Percentiles rank a stretch among this genome's conserved stretches.
Evolutionary conservation across 2,329 filamentous ascomycete genomes (phyloP).

Genomic region (Aquanectria penicillioides): DNA sequence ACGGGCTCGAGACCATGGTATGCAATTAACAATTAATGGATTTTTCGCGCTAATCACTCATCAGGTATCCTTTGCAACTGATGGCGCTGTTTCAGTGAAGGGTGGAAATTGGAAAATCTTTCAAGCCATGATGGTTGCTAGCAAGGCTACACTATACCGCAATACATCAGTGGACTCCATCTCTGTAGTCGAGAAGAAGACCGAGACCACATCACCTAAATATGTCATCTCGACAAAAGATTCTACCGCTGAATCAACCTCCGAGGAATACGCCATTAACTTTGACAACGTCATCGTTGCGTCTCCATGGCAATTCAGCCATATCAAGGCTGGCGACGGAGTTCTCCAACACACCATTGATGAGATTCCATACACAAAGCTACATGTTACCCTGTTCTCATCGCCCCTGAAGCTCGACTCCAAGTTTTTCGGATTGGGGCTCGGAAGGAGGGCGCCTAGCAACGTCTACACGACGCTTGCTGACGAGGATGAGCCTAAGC

Average conservation of each 20-base stretch:
- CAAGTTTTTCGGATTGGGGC: constrained; percentile 74
- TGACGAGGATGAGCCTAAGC: constrained; percentile 60
- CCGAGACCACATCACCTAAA: constrained; percentile 52
- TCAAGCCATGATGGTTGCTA: constrained; percentile 76
- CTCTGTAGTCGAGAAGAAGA: constrained; percentile 56
- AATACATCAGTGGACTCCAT: constrained; percentile 76
- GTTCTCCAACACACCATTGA: constrained; percentile 79
- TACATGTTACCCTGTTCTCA: constrained; percentile 91
- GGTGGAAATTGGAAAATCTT: constrained; percentile 98
- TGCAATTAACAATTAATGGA: neutral
- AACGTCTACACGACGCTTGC: constrained; percentile 86
- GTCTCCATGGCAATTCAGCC: constrained; percentile 82
- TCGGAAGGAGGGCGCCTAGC: constrained; percentile 70
- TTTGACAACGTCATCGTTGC: constrained; percentile 89
- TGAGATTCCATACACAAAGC: constrained; percentile 82
- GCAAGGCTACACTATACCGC: constrained; percentile 68
- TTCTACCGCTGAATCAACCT: constrained; percentile 30
- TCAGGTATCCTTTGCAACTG: constrained; percentile 86
- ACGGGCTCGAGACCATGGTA: constrained; percentile 88
- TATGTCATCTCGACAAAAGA: constrained; percentile 58
- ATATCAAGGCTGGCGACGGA: constrained; percentile 69
- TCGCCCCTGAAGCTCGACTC: constrained; percentile 79
- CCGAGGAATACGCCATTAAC: constrained; percentile 56
- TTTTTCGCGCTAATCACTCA: constrained; percentile 9
- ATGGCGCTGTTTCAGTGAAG: constrained; percentile 80